Percentiles rank a stretch among this genome's conserved stretches.
Evolutionary conservation across 2,329 filamentous ascomycete species (phyloP).

Genomic region (Hirsutella minnesotensis): DNA sequence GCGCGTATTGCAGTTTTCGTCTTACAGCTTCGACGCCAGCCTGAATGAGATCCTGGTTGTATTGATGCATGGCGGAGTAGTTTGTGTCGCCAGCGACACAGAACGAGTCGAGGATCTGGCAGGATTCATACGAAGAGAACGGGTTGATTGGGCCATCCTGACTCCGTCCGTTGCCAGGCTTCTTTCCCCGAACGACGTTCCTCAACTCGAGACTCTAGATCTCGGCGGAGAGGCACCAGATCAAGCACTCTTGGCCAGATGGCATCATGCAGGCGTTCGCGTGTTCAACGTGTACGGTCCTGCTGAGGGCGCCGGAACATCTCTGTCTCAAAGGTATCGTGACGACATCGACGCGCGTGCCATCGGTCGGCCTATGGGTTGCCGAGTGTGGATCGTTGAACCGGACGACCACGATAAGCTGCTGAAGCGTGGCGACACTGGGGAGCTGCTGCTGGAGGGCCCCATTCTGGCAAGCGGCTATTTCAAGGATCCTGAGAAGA

Average conservation of each 20-base stretch:
- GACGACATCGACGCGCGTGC: background rate
- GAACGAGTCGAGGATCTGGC: slow-evolving; percentile 1
- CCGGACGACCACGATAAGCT: slow-evolving; percentile 7
- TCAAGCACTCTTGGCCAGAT: background rate
- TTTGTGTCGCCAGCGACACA: slow-evolving; percentile 4
- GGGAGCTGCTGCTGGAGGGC: slow-evolving; percentile 15
- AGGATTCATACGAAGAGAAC: slow-evolving; percentile 3
- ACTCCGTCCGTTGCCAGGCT: slow-evolving; percentile 3
- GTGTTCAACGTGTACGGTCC: background rate
- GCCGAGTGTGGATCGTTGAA: slow-evolving; percentile 10
- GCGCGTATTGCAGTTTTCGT: background rate
- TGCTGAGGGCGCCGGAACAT: background rate
- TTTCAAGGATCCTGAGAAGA: slow-evolving; percentile 9
- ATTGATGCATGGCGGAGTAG: slow-evolving; percentile 1
- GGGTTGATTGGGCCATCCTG: slow-evolving; percentile 1
- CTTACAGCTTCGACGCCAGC: slow-evolving; percentile 7
- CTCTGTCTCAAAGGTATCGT: background rate
- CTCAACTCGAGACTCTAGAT: background rate
- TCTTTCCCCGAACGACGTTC: background rate
- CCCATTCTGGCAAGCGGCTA: slow-evolving; percentile 12
- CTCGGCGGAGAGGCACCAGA: slow-evolving; percentile 1
- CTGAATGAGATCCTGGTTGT: background rate
- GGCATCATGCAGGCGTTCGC: background rate
- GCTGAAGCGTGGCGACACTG: slow-evolving; percentile 8
- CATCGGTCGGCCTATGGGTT: background rate